These are phyloP conservation scores for Colletotrichum filicis DNA, from an alignment of 2,329 filamentous ascomycete genomes.

Conservation along the genomic window DNA sequence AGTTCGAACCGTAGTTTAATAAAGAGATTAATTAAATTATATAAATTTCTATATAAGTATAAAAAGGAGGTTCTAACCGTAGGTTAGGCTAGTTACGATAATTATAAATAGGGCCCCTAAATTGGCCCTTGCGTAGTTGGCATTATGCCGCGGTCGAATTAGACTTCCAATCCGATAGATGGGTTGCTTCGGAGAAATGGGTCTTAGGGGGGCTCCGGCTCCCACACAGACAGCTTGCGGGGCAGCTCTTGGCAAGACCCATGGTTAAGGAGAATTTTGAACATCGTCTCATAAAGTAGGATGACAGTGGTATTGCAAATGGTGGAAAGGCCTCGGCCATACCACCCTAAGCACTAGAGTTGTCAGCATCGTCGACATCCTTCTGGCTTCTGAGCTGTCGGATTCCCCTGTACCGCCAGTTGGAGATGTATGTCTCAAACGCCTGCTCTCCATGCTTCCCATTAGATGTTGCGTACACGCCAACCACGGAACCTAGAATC, in stretches of 20 bases:
- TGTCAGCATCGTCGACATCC: conserved; percentile 2
- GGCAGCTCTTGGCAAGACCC: background rate
- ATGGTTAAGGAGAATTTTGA: background rate
- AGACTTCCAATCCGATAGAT: too few species aligned
- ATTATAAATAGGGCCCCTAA: too few species aligned
- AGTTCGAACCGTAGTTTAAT: too few species aligned
- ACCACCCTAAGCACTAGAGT: background rate
- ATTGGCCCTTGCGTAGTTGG: too few species aligned
- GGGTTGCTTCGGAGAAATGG: background rate
- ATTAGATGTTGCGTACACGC: conserved; percentile 31
- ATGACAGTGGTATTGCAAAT: background rate
- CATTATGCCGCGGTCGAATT: too few species aligned
- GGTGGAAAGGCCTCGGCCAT: too few species aligned
- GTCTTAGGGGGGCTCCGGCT: background rate
- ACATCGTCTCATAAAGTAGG: background rate
- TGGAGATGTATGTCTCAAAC: conserved; percentile 31
- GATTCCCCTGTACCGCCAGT: conserved; percentile 18
- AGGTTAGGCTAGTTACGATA: too few species aligned
- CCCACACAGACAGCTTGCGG: background rate
- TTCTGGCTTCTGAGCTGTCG: conserved; percentile 21
- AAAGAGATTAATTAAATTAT: too few species aligned
- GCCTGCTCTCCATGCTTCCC: conserved; percentile 35
- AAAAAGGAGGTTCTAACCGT: too few species aligned
- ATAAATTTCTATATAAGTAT: too few species aligned
- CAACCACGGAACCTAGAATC: conserved; percentile 7